phyloP scores from a whole-genome alignment of 805 yeast genomes.

The Candida ovalis region DNA sequence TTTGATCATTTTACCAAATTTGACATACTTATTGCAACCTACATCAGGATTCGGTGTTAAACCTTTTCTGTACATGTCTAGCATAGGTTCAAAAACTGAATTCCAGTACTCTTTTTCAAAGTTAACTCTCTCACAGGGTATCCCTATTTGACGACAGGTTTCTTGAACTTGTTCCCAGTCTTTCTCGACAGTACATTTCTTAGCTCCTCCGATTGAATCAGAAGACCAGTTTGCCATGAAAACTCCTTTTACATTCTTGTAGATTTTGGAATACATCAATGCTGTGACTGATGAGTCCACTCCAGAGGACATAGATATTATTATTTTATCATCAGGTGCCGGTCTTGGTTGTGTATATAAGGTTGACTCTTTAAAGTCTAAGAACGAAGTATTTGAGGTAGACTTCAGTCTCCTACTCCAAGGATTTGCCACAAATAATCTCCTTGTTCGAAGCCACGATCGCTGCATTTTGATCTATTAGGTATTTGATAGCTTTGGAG shows the following conservation, averaged over 20 bases:
- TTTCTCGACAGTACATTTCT: slow-evolving; percentile 65
- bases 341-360: slow-evolving; percentile 43
- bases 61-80: slow-evolving; percentile 65
- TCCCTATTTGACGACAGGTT: slow-evolving; percentile 55
- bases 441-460: not conserved
- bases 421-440: not conserved
- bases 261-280: slow-evolving; percentile 42
- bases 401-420: not conserved
- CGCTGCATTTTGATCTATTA: not conserved
- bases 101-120: slow-evolving; percentile 93
- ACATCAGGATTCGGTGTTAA: slow-evolving; percentile 94
- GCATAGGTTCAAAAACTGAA: slow-evolving; percentile 90
- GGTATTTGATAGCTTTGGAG: too few relatives aligned
- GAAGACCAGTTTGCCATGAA: slow-evolving; percentile 91
- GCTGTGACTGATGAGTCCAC: slow-evolving; percentile 94
- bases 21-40: slow-evolving; percentile 78
- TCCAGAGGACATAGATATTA: slow-evolving; percentile 94
- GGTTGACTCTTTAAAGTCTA: slow-evolving; percentile 5
- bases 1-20: slow-evolving; percentile 75
- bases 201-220: slow-evolving; percentile 25
- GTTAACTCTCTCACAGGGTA: slow-evolving; percentile 72
- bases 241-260: slow-evolving; percentile 67
- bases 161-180: slow-evolving; percentile 84
- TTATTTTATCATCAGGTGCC: slow-evolving; percentile 49
- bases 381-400: not conserved